Evolutionary conservation across 2,329 filamentous ascomycete genomes (phyloP).

Genomic region (Tolypocladium ovalisporum): DNA sequence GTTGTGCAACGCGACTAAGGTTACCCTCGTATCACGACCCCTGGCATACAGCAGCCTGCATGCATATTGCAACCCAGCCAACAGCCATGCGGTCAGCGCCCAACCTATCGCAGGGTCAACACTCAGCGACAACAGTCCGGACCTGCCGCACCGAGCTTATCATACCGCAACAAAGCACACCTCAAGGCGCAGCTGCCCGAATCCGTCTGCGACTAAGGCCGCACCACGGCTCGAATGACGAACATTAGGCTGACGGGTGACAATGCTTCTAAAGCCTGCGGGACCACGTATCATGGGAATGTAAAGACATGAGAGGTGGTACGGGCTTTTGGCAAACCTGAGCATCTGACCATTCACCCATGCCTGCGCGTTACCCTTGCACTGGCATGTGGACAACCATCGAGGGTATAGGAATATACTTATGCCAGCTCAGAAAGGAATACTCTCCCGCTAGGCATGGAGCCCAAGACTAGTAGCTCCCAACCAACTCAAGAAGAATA

Average conservation of each 20-base stretch:
- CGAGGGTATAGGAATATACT: not conserved
- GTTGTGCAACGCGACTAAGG: not conserved
- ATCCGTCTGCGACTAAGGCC: not conserved
- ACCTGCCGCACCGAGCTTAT: not conserved
- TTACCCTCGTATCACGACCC: not conserved
- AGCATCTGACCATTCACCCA: not conserved
- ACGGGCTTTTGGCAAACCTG: not conserved
- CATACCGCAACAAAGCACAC: not conserved
- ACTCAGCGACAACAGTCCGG: not conserved
- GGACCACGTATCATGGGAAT: not conserved
- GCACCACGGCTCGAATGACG: not conserved
- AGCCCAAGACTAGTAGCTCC: slow-evolving; percentile 4
- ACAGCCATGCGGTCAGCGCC: not conserved
- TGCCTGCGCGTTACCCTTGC: not conserved
- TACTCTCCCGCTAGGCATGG: slow-evolving; percentile 5
- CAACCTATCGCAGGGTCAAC: not conserved
- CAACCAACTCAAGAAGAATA: not conserved
- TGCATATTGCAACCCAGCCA: slow-evolving; percentile 5
- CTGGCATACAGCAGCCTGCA: not conserved
- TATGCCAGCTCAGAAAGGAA: too few species aligned
- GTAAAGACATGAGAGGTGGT: too few species aligned
- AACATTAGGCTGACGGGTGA: not conserved
- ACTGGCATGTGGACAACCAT: not conserved
- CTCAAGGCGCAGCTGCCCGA: not conserved
- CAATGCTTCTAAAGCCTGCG: not conserved